phyloP scores from a whole-genome alignment of 2,329 filamentous ascomycete species.

The Peltaster fructicola region DNA sequence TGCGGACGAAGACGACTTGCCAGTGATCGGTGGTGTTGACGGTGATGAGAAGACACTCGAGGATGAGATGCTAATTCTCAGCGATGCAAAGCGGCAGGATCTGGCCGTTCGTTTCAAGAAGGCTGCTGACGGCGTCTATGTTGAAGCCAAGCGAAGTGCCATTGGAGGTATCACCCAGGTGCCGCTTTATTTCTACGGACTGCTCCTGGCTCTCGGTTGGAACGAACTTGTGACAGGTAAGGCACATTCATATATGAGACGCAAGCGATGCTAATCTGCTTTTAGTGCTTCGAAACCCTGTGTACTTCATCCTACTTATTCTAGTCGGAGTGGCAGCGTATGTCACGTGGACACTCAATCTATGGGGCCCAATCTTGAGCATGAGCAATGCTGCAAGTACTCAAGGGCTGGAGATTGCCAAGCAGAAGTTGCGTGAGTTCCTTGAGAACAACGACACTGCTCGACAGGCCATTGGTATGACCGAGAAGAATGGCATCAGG shows the following conservation, averaged over 20 bases:
- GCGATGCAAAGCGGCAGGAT: slow-evolving; percentile 78
- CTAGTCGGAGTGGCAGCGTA: slow-evolving; percentile 62
- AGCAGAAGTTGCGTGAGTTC: slow-evolving; percentile 79
- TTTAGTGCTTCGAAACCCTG: slow-evolving; percentile 75
- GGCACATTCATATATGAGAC: slow-evolving; percentile 14
- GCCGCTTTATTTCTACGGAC: slow-evolving; percentile 81
- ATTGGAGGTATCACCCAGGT: slow-evolving; percentile 91
- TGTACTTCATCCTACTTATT: slow-evolving; percentile 81
- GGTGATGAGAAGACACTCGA: slow-evolving; percentile 76
- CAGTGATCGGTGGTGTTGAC: slow-evolving; percentile 82
- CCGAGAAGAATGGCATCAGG: slow-evolving; percentile 27
- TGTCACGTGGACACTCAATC: slow-evolving; percentile 79
- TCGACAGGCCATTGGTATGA: slow-evolving; percentile 64
- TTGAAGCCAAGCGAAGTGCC: slow-evolving; percentile 91
- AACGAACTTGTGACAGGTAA: slow-evolving; percentile 91
- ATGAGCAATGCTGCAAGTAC: slow-evolving; percentile 79
- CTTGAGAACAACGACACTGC: slow-evolving; percentile 75
- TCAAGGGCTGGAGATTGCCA: slow-evolving; percentile 81
- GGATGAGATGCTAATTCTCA: slow-evolving; percentile 90
- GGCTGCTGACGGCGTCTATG: slow-evolving; percentile 91
- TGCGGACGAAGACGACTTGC: slow-evolving; percentile 77
- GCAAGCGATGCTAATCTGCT: slow-evolving; percentile 4
- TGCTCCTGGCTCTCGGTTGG: slow-evolving; percentile 88
- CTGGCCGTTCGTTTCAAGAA: slow-evolving; percentile 94
- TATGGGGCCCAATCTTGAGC: slow-evolving; percentile 88